A percentile compares a stretch with the other conserved stretches of the same genome.
These are phyloP conservation scores for Dictyophora rubrovolvata DNA, from an alignment of 768 basidiomycete genomes.

Conservation along the genomic window DNA sequence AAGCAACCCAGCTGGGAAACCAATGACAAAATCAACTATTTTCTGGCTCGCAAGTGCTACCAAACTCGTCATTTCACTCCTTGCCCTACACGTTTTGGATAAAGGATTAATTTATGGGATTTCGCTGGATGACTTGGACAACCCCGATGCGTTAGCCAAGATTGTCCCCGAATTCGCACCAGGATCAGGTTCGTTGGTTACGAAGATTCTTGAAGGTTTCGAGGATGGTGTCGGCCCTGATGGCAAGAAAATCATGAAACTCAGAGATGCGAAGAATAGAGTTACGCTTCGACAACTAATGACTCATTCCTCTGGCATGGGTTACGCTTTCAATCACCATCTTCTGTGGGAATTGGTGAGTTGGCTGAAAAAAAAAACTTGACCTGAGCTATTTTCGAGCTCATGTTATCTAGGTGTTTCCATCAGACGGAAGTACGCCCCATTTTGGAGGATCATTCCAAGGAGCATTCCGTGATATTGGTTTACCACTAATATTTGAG, in stretches of 20 bases:
- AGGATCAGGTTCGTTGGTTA: neutral
- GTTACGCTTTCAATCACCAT: neutral
- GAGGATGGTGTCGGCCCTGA: neutral
- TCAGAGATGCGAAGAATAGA: neutral
- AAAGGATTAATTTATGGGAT: neutral
- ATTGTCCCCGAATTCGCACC: neutral
- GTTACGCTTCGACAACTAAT: neutral
- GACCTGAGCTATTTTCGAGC: no score
- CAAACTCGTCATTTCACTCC: neutral
- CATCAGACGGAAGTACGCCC: neutral
- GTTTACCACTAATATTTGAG: neutral
- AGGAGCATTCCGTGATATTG: neutral
- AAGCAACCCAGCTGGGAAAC: neutral
- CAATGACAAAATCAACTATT: neutral
- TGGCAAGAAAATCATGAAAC: neutral
- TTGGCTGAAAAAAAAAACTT: neutral
- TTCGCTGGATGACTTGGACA: neutral
- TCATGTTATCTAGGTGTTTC: neutral
- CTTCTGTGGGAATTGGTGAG: neutral
- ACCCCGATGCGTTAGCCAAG: neutral
- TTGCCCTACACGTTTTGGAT: neutral
- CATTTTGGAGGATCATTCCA: neutral
- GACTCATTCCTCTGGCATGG: neutral
- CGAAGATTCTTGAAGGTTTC: constrained; percentile 1
- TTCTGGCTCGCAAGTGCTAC: neutral